Evolutionary conservation across 1,284 basidiomycete species (phyloP), one percentile per base, ranked within the genome.

Genomic region (Malassezia dermatis): DNA sequence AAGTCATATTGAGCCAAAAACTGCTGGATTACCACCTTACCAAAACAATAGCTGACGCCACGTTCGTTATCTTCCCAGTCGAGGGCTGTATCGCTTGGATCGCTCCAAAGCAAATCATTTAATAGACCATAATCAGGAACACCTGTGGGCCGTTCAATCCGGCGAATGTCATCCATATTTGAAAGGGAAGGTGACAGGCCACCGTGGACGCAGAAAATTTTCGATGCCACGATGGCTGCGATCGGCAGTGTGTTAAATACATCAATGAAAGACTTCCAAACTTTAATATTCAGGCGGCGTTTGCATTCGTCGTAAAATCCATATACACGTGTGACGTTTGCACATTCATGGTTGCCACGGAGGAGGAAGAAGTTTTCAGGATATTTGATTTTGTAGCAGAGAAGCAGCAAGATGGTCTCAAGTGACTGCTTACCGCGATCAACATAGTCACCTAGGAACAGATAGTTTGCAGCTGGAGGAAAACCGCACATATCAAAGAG

Each of bases 261-360:
- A 77, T 99, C 94, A 76, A 96, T 89, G 76, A 99, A 98, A 12
- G 90, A 91, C 79, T 96, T 98, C 94, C 94, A 99, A 35, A 89
- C 91, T 80, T 98, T 98, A 81, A 98, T 93, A 77, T 95, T 96
- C 80, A 89, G 93, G 65, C 94, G 83, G 71, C 94, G 85, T 79
- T 99, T 99, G 82, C 94, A 99, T 79, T 99, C 93, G 78, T 98
- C 93, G 77, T 99, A 99, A 78, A 99, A 99, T 37, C 93, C 93
- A 75, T 99, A 99, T 26, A 98, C 93, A 90, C 94, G 81, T 48
- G 93, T 99, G 54, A 99, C 91, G 73, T 95, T 96, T 42, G 94
- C 94, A 74, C 94, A 98, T 78, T 99, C 94, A 77, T 99, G 94
- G 77, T 99, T 99, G 44, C 94, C 94, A 66, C 94, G 83, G 44